A percentile compares a stretch with the other conserved stretches of the same genome.
Conservation (phyloP, 2,329 filamentous ascomycete species). For the Hymenoscyphus linearis region DNA sequence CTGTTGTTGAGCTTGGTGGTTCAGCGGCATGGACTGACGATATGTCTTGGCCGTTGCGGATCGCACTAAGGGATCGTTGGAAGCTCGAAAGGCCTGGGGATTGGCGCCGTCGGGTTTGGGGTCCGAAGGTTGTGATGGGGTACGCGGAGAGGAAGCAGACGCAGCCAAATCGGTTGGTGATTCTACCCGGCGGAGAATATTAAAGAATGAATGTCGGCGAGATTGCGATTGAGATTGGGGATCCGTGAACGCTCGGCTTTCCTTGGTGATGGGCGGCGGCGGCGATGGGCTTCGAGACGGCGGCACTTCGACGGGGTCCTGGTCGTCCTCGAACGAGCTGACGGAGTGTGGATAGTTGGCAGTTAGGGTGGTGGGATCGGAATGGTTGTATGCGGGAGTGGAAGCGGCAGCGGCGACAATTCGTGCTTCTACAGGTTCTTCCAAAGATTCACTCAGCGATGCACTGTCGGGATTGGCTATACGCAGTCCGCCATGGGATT, state of each 20-base stretch:
- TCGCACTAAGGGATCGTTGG: slow-evolving; percentile 25
- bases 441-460: slow-evolving; percentile 13
- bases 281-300: slow-evolving; percentile 6
- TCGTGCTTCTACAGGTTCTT: slow-evolving; percentile 23
- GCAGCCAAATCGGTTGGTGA: slow-evolving; percentile 18
- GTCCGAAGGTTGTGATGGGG: slow-evolving; percentile 15
- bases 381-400: not conserved
- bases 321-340: not conserved
- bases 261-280: slow-evolving; percentile 19
- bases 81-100: slow-evolving; percentile 26
- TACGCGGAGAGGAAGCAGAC: slow-evolving; percentile 16
- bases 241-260: slow-evolving; percentile 26
- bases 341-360: not conserved
- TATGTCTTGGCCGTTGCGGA: slow-evolving; percentile 32
- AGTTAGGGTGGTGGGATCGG: slow-evolving; percentile 11
- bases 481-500: slow-evolving; percentile 86
- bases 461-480: slow-evolving; percentile 85
- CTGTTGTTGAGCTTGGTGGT: slow-evolving; percentile 40
- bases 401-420: slow-evolving; percentile 13
- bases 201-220: slow-evolving; percentile 32
- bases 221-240: slow-evolving; percentile 25
- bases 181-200: slow-evolving; percentile 32
- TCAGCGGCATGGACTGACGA: slow-evolving; percentile 39
- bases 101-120: slow-evolving; percentile 27
- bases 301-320: not conserved